phyloP scores from a whole-genome alignment of 805 yeast species.

The Candida incommunis region DNA sequence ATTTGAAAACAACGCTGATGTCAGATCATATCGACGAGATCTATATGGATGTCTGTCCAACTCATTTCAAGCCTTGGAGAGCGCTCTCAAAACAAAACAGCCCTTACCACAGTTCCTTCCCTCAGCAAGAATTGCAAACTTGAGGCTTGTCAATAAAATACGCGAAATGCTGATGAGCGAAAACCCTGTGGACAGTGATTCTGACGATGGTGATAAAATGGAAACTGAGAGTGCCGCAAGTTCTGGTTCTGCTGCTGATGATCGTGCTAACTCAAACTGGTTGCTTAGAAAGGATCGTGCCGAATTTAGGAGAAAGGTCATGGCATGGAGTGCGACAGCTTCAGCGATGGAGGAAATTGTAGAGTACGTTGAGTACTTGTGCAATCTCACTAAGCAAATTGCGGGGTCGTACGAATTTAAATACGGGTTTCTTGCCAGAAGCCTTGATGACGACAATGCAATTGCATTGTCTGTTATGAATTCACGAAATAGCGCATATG shows the following conservation, averaged over 20 bases:
- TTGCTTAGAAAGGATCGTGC: neutral
- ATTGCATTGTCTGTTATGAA: neutral
- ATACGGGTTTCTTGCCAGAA: constrained; percentile 37
- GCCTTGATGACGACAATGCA: constrained; percentile 16
- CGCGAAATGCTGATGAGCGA: constrained; percentile 21
- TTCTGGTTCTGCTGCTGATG: neutral
- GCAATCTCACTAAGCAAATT: constrained; percentile 26
- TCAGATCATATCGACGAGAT: constrained; percentile 32
- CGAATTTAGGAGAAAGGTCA: constrained; percentile 19
- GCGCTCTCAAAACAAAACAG: constrained; percentile 28
- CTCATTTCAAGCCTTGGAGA: constrained; percentile 28
- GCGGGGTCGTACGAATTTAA: constrained; percentile 37
- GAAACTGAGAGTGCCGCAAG: neutral
- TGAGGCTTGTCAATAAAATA: constrained; percentile 30
- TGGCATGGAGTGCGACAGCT: constrained; percentile 39
- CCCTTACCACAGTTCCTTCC: constrained; percentile 40
- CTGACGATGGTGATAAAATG: neutral
- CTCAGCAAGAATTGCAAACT: constrained; percentile 33
- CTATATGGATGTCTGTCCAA: constrained; percentile 27
- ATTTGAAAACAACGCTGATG: constrained; percentile 10
- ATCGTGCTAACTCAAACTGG: neutral
- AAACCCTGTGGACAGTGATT: neutral
- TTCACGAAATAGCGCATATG: neutral
- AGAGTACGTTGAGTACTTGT: constrained; percentile 33
- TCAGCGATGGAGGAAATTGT: constrained; percentile 36